Conservation (phyloP, 1,284 basidiomycete genomes). For the Irpex lacteus region DNA sequence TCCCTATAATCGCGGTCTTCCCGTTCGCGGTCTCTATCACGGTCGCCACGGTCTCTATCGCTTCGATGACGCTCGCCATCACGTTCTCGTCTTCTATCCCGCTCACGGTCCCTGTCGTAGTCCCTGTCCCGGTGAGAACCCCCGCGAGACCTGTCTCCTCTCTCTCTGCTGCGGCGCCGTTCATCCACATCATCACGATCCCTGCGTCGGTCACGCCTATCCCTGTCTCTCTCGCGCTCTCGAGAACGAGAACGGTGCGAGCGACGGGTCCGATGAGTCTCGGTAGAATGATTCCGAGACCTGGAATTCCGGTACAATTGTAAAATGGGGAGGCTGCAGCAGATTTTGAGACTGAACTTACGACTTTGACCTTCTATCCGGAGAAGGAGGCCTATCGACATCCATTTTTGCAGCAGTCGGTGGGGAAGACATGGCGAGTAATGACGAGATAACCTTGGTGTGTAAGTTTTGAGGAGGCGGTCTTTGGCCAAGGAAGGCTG, state of each 20-base stretch:
- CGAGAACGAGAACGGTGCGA: constrained; percentile 70
- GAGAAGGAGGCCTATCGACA: constrained; percentile 51
- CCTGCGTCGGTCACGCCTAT: constrained; percentile 47
- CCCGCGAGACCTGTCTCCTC: constrained; percentile 31
- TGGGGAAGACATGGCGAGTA: constrained; percentile 34
- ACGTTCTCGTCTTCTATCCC: constrained; percentile 36
- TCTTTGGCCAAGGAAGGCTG: neutral
- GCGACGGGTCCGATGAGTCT: constrained; percentile 65
- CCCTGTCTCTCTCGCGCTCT: constrained; percentile 45
- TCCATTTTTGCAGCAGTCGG: constrained; percentile 55
- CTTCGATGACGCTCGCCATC: constrained; percentile 32
- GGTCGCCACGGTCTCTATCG: constrained; percentile 36
- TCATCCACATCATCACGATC: constrained; percentile 53
- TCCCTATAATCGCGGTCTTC: constrained; percentile 52
- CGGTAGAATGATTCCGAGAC: constrained; percentile 68
- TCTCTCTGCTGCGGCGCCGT: constrained; percentile 45
- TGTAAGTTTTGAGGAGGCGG: neutral
- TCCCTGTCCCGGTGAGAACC: constrained; percentile 39
- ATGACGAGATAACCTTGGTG: neutral
- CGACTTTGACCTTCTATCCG: constrained; percentile 56
- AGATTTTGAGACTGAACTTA: constrained; percentile 31
- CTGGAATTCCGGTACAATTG: constrained; percentile 28
- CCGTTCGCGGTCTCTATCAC: constrained; percentile 46
- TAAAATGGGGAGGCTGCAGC: no score
- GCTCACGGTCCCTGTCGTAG: constrained; percentile 41